Base-by-base conservation (phyloP, 768 basidiomycete genomes). In the Boletus coccyginus region DNA sequence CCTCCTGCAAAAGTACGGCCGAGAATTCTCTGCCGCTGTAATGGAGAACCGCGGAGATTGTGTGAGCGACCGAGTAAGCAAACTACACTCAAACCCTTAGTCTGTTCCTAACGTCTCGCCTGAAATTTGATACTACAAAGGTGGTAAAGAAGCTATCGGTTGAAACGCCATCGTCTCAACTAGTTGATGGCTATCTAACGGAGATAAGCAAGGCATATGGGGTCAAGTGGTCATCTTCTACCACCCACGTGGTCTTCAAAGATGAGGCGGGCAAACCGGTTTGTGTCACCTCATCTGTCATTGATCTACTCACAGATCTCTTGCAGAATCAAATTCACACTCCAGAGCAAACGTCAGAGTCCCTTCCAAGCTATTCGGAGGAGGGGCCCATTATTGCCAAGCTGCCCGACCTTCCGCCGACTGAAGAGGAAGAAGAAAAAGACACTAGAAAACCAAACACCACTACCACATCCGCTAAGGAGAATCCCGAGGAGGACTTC, bases 1-100 rank as follows among this genome's bases (percentile, higher is more conserved):
- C 69, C 81, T 99, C 55, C 91, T 95, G 89, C 91, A 94, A 70
- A 97, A 97, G 74, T 97, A 87, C 68, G 94, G 96, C 17, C 85
- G 96, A 21, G 92, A 94, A 46, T 98, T 92, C 70, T 84, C 94
- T 16, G 62, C 86, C 17, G 81, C 83, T n/a, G 86, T 90, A 3
- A 90, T 94, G 81, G 91, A 94, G 70, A 94, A 96, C 70, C 82
- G 78, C 43, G 85, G 89, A 62, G 77, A 78, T 16, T 85, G 87
- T 71, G 95, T 99, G 43, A 90, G 84, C 61, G 85, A 88, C 47
- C 85, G 97, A 57, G 92, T 93, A 73, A 73, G 86, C 60, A 52
- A 39, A 36, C 49, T 27, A 29, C 46, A 46, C 24, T 43, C 46
- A 29, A 19, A 19, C 31, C 19, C 33, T 39, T 48, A 21, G 42